Evolutionary conservation across 2,329 filamentous ascomycete genomes (phyloP).

Genomic region (Huntiella omanensis): DNA sequence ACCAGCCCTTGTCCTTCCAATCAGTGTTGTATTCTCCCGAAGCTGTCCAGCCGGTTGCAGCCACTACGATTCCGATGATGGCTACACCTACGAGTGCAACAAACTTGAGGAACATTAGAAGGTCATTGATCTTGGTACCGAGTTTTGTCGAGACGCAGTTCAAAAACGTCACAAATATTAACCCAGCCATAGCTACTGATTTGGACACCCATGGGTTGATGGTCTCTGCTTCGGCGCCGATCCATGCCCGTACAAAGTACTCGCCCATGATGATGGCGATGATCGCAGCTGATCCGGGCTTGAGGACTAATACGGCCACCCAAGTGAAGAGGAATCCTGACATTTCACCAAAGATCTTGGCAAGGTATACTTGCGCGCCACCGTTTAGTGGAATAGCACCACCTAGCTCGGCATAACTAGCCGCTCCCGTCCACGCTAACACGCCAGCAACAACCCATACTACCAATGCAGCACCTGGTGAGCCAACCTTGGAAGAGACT

Average conservation of each 20-base stretch:
- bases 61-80: conserved; percentile 74
- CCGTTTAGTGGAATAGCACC: conserved; percentile 92
- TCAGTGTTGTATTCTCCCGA: conserved; percentile 57
- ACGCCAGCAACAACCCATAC: conserved; percentile 85
- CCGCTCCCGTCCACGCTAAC: conserved; percentile 86
- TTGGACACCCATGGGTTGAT: conserved; percentile 83
- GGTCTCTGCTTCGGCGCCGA: conserved; percentile 68
- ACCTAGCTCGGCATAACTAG: conserved; percentile 87
- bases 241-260: conserved; percentile 74
- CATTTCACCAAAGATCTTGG: conserved; percentile 91
- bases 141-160: conserved; percentile 85
- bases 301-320: conserved; percentile 85
- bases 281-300: conserved; percentile 84
- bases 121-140: conserved; percentile 70
- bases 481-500: conserved; percentile 80
- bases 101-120: conserved; percentile 97
- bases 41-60: conserved; percentile 63
- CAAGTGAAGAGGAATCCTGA: conserved; percentile 90
- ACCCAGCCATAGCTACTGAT: conserved; percentile 57
- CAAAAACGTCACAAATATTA: conserved; percentile 59
- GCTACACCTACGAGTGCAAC: conserved; percentile 74
- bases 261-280: conserved; percentile 97
- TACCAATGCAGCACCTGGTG: conserved; percentile 74
- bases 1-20: conserved; percentile 82
- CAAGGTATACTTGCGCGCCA: conserved; percentile 79